Evolutionary conservation across 2,329 filamentous ascomycete genomes (phyloP), one percentile per base, ranked within the genome.

Genomic region (Venturia asperata): DNA sequence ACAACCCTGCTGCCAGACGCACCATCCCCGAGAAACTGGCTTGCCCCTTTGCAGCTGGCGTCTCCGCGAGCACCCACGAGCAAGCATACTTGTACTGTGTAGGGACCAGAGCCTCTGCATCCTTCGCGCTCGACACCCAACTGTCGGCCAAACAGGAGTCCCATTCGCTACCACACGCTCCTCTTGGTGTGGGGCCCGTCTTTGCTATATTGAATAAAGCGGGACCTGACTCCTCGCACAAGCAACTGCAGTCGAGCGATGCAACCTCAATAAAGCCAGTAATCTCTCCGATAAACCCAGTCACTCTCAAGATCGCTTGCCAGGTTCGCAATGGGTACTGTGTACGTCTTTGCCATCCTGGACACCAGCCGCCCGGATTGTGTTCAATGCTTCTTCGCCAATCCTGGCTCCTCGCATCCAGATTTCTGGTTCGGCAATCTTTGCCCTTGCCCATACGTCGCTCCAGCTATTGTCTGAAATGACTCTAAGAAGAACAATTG

Each of bases 211-310:
- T 58, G 37, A 58, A 19, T 58, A 58, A 37, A 58, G 52, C 52
- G 52, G 52, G 52, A 58, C 52, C 52, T 58, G 19, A 21, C 17
- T 58, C 30, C 30, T 34, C 3, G 27, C 27, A 37, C 52, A 37
- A 58, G 49, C 27, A 30, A 55, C 17, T 17, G 27, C 27, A 55
- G 11, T 42, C 58, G 60, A 24, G 60, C 60, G 60, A 61, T 61
- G 60, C 60, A 61, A 61, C 60, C 37, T 61, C 60, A 61, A 61
- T 61, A 42, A 61, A 61, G 52, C 52, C 27, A 58, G 6, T 6
- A 34, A 58, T 58, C 30, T n/a, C 30, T n/a, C 11, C 30, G 52
- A n/a, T n/a, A 24, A 58, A n/a, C 52, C 52, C 52, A 58, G 52
- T 58, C 52, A 58, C 10, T 15, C 37, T n/a, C 52, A 37, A 37